A percentile compares a stretch with the other conserved stretches of the same genome.
These are phyloP conservation scores for Phycomyces blakesleeanus DNA, from an alignment of 192 early-diverging fungal species.

Conservation along the genomic window DNA sequence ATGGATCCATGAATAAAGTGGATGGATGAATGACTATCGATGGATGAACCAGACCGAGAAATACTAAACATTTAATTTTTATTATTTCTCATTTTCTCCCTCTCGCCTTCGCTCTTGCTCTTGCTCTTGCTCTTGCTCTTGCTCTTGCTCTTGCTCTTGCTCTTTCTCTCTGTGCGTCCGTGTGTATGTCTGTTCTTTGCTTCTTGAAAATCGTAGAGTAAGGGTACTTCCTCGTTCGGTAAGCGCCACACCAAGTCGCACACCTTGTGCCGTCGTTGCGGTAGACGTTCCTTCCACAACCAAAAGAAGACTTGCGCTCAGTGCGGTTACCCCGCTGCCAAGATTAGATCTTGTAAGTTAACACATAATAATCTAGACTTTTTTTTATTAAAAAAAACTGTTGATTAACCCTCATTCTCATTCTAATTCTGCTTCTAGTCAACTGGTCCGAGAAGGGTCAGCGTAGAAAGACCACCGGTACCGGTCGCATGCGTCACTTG, in stretches of 20 bases:
- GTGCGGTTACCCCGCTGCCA: slow-evolving; percentile 98
- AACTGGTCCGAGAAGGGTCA: slow-evolving; percentile 96
- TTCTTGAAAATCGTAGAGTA: slow-evolving; percentile 59
- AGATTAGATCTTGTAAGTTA: slow-evolving; percentile 86
- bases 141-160: too few relatives aligned
- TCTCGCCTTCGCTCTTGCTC: too few relatives aligned
- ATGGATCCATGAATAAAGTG: background rate
- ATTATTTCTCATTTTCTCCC: background rate
- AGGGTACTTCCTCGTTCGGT: slow-evolving; percentile 99
- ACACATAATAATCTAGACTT: too few relatives aligned
- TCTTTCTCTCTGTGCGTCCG: too few relatives aligned
- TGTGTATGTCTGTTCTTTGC: background rate
- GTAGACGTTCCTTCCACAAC: slow-evolving; percentile 96
- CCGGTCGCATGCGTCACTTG: slow-evolving; percentile 96
- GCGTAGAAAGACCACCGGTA: slow-evolving; percentile 99
- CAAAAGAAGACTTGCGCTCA: slow-evolving; percentile 99
- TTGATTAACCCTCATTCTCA: too few relatives aligned
- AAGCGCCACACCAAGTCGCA: slow-evolving; percentile 99
- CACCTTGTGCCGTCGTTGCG: slow-evolving; percentile 97
- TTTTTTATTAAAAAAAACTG: too few relatives aligned
- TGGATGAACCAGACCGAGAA: background rate
- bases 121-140: too few relatives aligned
- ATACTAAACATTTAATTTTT: slow-evolving; percentile 1
- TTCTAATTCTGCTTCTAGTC: slow-evolving; percentile 46
- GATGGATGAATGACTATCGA: slow-evolving; percentile 1